Percentiles rank a stretch among this genome's conserved stretches.
Evolutionary conservation across 2,329 filamentous ascomycete species (phyloP).

Genomic region (Akanthomyces dipterigenus): DNA sequence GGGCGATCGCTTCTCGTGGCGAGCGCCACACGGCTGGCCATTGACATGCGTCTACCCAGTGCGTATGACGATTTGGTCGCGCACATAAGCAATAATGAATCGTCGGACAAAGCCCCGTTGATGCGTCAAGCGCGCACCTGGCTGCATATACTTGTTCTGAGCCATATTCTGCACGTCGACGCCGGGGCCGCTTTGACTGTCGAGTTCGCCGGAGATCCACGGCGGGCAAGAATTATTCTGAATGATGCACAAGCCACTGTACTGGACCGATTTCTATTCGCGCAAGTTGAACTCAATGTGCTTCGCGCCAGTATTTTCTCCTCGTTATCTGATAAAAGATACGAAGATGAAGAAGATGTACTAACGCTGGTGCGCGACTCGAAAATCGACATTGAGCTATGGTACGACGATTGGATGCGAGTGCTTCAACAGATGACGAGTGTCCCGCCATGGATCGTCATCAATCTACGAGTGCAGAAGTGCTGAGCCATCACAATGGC

Average conservation of each 20-base stretch:
- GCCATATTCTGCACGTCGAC: conserved; percentile 41
- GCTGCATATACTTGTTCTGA: conserved; percentile 46
- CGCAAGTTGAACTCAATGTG: conserved; percentile 39
- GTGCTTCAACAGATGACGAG: conserved; percentile 15
- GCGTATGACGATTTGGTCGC: conserved; percentile 33
- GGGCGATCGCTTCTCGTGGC: conserved; percentile 44
- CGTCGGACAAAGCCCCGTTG: conserved; percentile 18
- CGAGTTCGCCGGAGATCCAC: conserved; percentile 35
- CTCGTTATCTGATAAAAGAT: conserved; percentile 21
- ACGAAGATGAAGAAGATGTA: conserved; percentile 28
- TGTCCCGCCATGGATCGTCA: conserved; percentile 26
- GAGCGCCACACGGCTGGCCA: conserved; percentile 43
- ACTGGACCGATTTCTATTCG: conserved; percentile 44
- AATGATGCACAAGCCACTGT: conserved; percentile 35
- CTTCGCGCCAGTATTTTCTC: conserved; percentile 30
- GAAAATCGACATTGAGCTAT: conserved; percentile 40
- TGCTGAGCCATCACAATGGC: conserved; percentile 48
- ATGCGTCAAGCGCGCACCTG: conserved; percentile 40
- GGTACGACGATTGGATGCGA: conserved; percentile 35
- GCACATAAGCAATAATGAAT: neutral
- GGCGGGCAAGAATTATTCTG: conserved; percentile 39
- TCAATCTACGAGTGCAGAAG: conserved; percentile 44
- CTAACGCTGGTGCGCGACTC: conserved; percentile 35
- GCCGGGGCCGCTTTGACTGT: conserved; percentile 22
- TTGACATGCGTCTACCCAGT: conserved; percentile 39